phyloP scores from a whole-genome alignment of 1,284 basidiomycete species.

The Cyathus olla region DNA sequence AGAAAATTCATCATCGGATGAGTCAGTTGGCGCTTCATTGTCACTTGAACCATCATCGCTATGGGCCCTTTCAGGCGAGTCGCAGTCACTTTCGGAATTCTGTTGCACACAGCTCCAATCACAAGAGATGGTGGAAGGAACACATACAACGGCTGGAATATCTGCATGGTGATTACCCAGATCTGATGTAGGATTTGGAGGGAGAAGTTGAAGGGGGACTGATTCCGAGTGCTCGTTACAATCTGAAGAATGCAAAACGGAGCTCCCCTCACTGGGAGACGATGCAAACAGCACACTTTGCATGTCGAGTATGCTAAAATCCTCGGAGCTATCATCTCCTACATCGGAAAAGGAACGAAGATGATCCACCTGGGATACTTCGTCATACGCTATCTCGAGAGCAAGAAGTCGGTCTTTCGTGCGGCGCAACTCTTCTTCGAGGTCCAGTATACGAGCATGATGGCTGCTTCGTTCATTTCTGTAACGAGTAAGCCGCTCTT shows the following conservation, averaged over 20 bases:
- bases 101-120: no score
- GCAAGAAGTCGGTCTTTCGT: constrained; percentile 46
- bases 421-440: constrained; percentile 41
- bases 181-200: no score
- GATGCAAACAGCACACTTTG: neutral
- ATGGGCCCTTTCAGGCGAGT: no score
- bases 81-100: no score
- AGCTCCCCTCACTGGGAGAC: neutral
- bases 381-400: constrained; percentile 46
- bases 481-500: constrained; percentile 27
- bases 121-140: no score
- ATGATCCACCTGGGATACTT: constrained; percentile 31
- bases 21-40: neutral
- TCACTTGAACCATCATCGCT: neutral
- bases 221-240: no score
- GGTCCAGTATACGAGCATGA: constrained; percentile 38
- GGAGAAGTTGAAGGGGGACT: no score
- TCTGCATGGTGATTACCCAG: no score
- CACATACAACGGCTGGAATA: no score
- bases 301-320: constrained; percentile 1
- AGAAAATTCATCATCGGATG: neutral
- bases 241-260: no score
- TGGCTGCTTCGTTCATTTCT: constrained; percentile 33
- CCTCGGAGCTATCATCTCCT: constrained; percentile 16
- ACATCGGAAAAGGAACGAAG: neutral